Percentiles rank a stretch among this genome's conserved stretches.
phyloP scores from a whole-genome alignment of 2,329 filamentous ascomycete genomes.

The Fusarium sp. region DNA sequence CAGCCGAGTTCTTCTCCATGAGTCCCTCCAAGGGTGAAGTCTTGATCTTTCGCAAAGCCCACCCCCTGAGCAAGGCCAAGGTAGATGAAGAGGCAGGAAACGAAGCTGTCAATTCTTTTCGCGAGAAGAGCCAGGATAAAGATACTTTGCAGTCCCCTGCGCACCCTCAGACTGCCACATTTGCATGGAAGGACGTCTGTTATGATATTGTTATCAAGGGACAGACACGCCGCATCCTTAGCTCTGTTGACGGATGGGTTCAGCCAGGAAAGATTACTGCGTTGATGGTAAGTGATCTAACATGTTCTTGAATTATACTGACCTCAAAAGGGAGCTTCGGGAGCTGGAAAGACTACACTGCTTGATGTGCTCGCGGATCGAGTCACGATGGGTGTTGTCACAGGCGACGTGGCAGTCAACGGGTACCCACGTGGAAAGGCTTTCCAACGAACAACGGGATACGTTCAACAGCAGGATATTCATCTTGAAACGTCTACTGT shows the following conservation, averaged over 20 bases:
- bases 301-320: not conserved
- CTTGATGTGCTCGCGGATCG: conserved; percentile 86
- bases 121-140: not conserved
- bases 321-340: conserved; percentile 67
- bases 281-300: conserved; percentile 61
- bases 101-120: not conserved
- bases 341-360: conserved; percentile 88
- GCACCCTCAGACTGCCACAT: conserved; percentile 52
- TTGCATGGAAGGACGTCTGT: conserved; percentile 77
- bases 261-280: conserved; percentile 79
- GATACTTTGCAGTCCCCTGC: not conserved
- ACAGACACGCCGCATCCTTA: conserved; percentile 72
- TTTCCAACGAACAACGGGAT: conserved; percentile 89
- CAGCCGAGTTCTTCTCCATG: conserved; percentile 13
- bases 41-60: conserved; percentile 62
- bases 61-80: conserved; percentile 65
- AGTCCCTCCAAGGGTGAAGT: conserved; percentile 34
- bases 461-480: conserved; percentile 90
- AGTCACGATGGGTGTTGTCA: conserved; percentile 87
- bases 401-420: conserved; percentile 77
- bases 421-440: conserved; percentile 74
- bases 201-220: conserved; percentile 78
- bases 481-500: conserved; percentile 72
- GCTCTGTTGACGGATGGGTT: conserved; percentile 78
- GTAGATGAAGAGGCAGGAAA: not conserved